Evolutionary conservation across 1,284 basidiomycete genomes (phyloP).

Genomic region (Rhodotorula mucilaginosa): DNA sequence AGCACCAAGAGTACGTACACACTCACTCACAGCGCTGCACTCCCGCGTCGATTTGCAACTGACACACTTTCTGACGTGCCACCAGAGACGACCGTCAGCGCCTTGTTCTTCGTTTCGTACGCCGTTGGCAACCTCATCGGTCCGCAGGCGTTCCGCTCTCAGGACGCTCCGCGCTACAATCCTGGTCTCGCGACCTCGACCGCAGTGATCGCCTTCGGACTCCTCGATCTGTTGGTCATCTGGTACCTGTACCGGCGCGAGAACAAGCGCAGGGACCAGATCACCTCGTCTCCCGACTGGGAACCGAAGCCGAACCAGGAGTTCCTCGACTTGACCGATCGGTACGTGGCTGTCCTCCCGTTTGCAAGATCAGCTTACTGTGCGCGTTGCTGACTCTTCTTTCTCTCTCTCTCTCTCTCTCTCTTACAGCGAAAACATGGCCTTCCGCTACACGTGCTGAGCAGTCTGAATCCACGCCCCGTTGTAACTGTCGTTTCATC

Average conservation of each 20-base stretch:
- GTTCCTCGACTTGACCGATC: conserved; percentile 12
- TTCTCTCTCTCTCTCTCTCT: too few species aligned
- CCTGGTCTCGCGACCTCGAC: conserved; percentile 8
- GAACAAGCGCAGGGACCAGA: conserved; percentile 2
- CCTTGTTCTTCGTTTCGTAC: conserved; percentile 22
- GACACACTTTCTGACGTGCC: background rate
- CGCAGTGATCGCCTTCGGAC: conserved; percentile 7
- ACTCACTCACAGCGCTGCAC: background rate
- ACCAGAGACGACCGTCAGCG: conserved; percentile 19
- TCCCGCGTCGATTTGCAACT: background rate
- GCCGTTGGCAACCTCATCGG: conserved; percentile 17
- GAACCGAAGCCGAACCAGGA: conserved; percentile 1
- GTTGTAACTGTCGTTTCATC: background rate
- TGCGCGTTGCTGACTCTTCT: background rate
- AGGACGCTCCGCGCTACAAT: conserved; percentile 14
- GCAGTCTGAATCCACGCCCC: too few species aligned
- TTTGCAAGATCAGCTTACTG: too few species aligned
- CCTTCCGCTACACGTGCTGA: conserved; percentile 9
- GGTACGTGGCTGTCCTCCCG: background rate
- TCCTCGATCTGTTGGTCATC: conserved; percentile 6
- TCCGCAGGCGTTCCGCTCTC: conserved; percentile 7
- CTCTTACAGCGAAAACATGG: conserved; percentile 8
- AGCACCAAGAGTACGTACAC: conserved; percentile 2
- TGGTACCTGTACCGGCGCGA: conserved; percentile 14
- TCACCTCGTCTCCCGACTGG: background rate